Evolutionary conservation across 2,329 filamentous ascomycete species (phyloP).

Genomic region (Fusarium sp.): DNA sequence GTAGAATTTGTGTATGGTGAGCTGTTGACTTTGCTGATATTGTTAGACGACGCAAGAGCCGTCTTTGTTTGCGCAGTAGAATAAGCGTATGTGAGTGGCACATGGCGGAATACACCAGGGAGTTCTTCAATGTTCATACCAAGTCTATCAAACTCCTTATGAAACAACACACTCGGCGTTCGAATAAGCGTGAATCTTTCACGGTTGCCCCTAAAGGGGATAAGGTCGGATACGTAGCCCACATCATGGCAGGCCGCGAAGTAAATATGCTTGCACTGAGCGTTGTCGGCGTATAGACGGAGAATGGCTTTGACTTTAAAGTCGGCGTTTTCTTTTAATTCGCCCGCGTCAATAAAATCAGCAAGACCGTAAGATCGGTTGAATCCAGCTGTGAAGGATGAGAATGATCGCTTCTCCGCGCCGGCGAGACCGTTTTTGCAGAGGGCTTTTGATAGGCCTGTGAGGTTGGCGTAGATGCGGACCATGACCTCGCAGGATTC

Average conservation of each 20-base stretch:
- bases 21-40: not conserved
- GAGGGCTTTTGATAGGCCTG: slow-evolving; percentile 62
- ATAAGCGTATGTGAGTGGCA: slow-evolving; percentile 45
- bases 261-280: slow-evolving; percentile 73
- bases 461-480: slow-evolving; percentile 67
- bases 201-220: slow-evolving; percentile 60
- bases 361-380: slow-evolving; percentile 67
- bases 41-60: not conserved
- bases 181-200: slow-evolving; percentile 67
- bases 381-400: slow-evolving; percentile 67
- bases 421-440: slow-evolving; percentile 60
- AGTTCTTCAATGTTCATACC: slow-evolving; percentile 64
- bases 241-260: slow-evolving; percentile 71
- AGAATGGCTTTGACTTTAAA: slow-evolving; percentile 67
- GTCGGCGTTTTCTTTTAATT: slow-evolving; percentile 69
- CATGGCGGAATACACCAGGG: slow-evolving; percentile 63
- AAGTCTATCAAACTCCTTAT: slow-evolving; percentile 64
- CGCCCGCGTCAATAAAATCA: slow-evolving; percentile 71
- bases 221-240: slow-evolving; percentile 64
- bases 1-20: slow-evolving; percentile 2
- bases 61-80: slow-evolving; percentile 6
- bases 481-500: slow-evolving; percentile 66
- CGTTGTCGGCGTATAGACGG: slow-evolving; percentile 65
- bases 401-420: slow-evolving; percentile 65
- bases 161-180: slow-evolving; percentile 58